Base-by-base conservation (phyloP, 306 rosid genomes). In the Vachellia pachyceras region DNA sequence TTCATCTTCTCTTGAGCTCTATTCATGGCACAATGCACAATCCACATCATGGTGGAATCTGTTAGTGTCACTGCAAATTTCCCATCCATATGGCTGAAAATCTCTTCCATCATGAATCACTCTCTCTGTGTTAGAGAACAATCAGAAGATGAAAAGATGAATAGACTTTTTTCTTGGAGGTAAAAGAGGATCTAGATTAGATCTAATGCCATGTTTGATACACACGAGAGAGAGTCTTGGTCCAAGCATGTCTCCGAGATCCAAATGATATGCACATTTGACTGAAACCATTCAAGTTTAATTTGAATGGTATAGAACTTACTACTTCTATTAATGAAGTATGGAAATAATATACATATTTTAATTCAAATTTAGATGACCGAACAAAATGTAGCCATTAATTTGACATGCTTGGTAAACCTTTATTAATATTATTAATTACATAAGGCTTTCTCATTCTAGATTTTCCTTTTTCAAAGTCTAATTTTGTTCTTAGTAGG, bases 21-120 rank as follows among this genome's bases (percentile, higher is more conserved):
- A 82, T 95, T 90, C 98, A 92, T 95, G 6, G 94, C 96, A 22
- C 71, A 71, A 50, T 93, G 94, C 60, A 91, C 96, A 0, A 95
- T 93, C 80, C 86, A 76, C 97, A 95, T 91, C 98, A 93, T 91
- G 25, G 97, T 90, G n/a, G 97, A 95, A 81, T 93, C 97, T 72
- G 88, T 87, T 35, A 91, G 73, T 15, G 94, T 91, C 20, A 90
- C 83, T 60, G 84, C 90, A 3, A 55, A 81, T 20, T 61, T 84
- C 29, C 83, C 93, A 71, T 86, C 88, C 65, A 87, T 79, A 5
- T 78, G 83, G 41, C 89, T 86, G 52, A 90, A 90, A 57, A 86
- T 74, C 66, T 88, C 89, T 65, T 91, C 90, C 97, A 58, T 50
- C 57, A n/a, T 60, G 5, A 60, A 91, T 90, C 83, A 61, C 3